Conservation (phyloP, 768 basidiomycete genomes). For the Multifurca ochricompacta region DNA sequence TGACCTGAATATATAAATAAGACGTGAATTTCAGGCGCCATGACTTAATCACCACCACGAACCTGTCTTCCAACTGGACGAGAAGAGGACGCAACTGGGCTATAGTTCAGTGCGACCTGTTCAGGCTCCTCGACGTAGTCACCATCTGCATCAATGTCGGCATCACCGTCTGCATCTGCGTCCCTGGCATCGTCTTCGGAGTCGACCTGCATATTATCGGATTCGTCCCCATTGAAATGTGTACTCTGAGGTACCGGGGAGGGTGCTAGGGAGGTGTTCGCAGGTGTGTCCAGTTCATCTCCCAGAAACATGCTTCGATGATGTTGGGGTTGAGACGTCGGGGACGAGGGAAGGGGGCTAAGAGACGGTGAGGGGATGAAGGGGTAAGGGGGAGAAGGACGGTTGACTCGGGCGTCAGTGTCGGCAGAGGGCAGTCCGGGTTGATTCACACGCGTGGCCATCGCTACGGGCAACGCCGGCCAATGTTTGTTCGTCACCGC, state of each 20-base stretch:
- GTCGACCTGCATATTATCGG: constrained; percentile 65
- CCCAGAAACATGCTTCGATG: constrained; percentile 17
- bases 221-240: constrained; percentile 41
- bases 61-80: constrained; percentile 27
- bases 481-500: constrained; percentile 29
- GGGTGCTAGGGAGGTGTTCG: constrained; percentile 20
- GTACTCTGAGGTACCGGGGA: constrained; percentile 26
- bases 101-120: constrained; percentile 32
- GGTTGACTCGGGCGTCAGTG: constrained; percentile 32
- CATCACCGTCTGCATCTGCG: constrained; percentile 41
- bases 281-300: constrained; percentile 22
- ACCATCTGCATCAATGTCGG: constrained; percentile 58
- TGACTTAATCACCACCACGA: constrained; percentile 21
- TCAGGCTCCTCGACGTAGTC: constrained; percentile 44
- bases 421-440: constrained; percentile 30
- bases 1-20: constrained; percentile 25
- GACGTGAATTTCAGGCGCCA: constrained; percentile 9
- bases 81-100: constrained; percentile 34
- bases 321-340: constrained; percentile 19
- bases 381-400: constrained; percentile 27
- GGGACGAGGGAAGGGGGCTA: constrained; percentile 22
- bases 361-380: constrained; percentile 24
- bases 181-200: constrained; percentile 36
- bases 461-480: constrained; percentile 30
- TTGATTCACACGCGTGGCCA: constrained; percentile 34